Evolutionary conservation across 371 early-diverging fungal genomes (phyloP), one percentile per base, ranked within the genome.

Genomic region (Rhizopus sp.): DNA sequence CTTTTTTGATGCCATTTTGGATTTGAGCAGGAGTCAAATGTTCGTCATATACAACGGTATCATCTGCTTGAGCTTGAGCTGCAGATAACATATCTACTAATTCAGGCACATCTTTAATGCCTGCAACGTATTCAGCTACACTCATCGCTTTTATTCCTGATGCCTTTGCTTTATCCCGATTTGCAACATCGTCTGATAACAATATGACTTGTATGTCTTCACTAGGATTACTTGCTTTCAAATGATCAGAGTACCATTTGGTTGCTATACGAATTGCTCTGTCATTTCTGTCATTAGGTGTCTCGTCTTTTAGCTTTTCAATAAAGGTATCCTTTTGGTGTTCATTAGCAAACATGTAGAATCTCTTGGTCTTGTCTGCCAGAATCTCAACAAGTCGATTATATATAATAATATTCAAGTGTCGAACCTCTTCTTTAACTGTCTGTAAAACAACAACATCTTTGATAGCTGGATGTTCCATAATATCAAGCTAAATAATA

Each of bases 281-380:
- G 64, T 97, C 97, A 57, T 97, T 97, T 57, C 94, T 76, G 66
- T 97, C 98, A 55, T 97, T 96, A 5, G 93, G 88, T 4, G 91
- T 77, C 73, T 98, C 98, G 44, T 83, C 89, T 50, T 89, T 80
- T 17, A 83, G 63, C 39, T 84, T 78, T 57, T 97, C 93, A 37
- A 94, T 80, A 78, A 83, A 94, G 0, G 95, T 93, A 35, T 92
- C 93, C 80, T 87, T 72, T 75, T 93, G 91, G 60, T 94, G 93
- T 62, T 98, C 97, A 73, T 98, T 97, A 6, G 92, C 92, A 77
- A 98, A 97, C 33, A 95, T 88, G 60, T 86, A 93, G 66, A 94
- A 93, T 8, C 83, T 81, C 46, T 89, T 82, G 15, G 81, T 81
- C 35, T 75, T 78, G 58, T 93, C 89, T 15, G 75, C 72, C 10